Evolutionary conservation across 2,329 filamentous ascomycete genomes (phyloP).

Genomic region (Sporothrix mexicana): DNA sequence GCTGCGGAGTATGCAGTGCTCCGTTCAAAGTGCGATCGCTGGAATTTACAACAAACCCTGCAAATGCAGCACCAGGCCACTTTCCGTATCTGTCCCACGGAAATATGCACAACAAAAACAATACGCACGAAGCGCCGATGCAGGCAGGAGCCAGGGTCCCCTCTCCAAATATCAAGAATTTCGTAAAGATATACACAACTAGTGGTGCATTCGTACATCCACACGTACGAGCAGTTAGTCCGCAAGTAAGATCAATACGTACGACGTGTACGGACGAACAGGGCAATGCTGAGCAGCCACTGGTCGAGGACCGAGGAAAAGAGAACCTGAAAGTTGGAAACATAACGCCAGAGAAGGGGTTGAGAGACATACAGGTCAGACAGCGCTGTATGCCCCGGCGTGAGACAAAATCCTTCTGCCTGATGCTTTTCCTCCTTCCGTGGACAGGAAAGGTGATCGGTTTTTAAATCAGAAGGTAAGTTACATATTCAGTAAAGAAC

Average conservation of each 20-base stretch:
- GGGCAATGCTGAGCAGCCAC: conserved; percentile 1
- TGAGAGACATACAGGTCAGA: conserved; percentile 28
- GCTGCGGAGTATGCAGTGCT: not conserved
- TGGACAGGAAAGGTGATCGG: no score
- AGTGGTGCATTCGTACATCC: not conserved
- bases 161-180: not conserved
- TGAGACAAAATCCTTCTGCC: not conserved
- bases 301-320: conserved; percentile 21
- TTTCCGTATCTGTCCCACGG: not conserved
- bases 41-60: not conserved
- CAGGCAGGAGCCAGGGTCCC: not conserved
- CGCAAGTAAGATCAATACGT: conserved; percentile 15
- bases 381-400: not conserved
- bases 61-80: conserved; percentile 9
- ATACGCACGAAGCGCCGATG: conserved; percentile 23
- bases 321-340: not conserved
- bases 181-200: not conserved
- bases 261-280: conserved; percentile 25
- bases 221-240: not conserved
- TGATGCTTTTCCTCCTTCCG: not conserved
- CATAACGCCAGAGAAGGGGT: not conserved
- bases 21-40: not conserved
- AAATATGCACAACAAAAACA: not conserved
- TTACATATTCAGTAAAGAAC: not conserved
- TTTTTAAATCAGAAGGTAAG: no score